Evolutionary conservation across 352 stramenopile genomes (phyloP).

Genomic region (Pythium aristosporum): DNA sequence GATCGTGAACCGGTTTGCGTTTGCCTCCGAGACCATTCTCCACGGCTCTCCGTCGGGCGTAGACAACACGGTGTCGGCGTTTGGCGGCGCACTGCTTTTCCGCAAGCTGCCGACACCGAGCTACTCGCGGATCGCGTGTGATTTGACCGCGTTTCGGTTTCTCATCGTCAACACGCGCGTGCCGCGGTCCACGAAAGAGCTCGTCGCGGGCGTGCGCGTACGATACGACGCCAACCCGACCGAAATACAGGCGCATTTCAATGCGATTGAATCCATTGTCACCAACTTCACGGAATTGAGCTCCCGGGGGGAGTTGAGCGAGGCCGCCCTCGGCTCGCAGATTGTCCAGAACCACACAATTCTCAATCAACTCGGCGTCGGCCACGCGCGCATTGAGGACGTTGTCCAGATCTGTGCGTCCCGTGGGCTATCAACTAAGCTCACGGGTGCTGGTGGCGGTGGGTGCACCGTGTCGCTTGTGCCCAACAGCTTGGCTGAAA

Average conservation of each 20-base stretch:
- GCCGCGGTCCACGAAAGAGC: constrained; percentile 82
- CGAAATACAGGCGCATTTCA: constrained; percentile 56
- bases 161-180: constrained; percentile 92
- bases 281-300: constrained; percentile 53
- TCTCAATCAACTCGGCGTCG: constrained; percentile 76
- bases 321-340: constrained; percentile 41
- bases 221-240: constrained; percentile 54
- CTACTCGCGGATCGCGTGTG: constrained; percentile 43
- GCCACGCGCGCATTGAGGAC: constrained; percentile 80
- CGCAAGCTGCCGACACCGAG: constrained; percentile 46
- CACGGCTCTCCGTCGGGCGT: constrained; percentile 90
- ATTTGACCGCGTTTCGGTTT: constrained; percentile 77
- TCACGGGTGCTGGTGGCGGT: constrained; percentile 88
- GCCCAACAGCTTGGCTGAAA: constrained; percentile 38
- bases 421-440: constrained; percentile 76
- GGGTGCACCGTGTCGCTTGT: constrained; percentile 89
- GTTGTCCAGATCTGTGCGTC: constrained; percentile 59
- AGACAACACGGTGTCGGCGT: constrained; percentile 91
- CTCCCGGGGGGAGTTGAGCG: constrained; percentile 38
- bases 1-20: constrained; percentile 86
- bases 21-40: constrained; percentile 85
- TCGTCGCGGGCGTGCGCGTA: constrained; percentile 75
- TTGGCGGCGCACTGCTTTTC: constrained; percentile 85
- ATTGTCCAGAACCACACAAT: constrained; percentile 79
- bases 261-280: constrained; percentile 78